Conservation (phyloP, 2,329 filamentous ascomycete species). For the Aphanocladium album region DNA sequence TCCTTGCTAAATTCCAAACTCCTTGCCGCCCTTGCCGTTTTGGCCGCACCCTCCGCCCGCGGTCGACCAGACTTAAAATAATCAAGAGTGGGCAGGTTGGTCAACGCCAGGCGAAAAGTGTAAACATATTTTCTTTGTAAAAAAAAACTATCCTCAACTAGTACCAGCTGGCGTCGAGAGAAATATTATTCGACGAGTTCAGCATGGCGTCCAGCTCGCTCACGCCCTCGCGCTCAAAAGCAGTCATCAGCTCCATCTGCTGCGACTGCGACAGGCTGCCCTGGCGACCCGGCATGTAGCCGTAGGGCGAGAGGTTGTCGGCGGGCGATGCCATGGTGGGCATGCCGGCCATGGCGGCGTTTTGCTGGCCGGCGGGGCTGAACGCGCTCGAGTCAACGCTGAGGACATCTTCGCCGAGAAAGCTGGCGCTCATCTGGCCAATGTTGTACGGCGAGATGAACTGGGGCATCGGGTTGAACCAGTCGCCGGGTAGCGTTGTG, state of each 20-base stretch:
- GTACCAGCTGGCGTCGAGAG: slow-evolving; percentile 28
- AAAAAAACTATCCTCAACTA: too few species aligned
- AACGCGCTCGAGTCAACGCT: slow-evolving; percentile 25
- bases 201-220: slow-evolving; percentile 58
- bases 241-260: slow-evolving; percentile 76
- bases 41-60: too few species aligned
- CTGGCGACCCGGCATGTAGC: slow-evolving; percentile 44
- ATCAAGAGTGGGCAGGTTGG: too few species aligned
- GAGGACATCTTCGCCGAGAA: slow-evolving; percentile 32
- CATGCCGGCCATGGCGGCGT: slow-evolving; percentile 21
- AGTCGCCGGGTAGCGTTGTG: slow-evolving; percentile 40
- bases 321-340: slow-evolving; percentile 21
- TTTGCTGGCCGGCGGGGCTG: slow-evolving; percentile 21
- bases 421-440: slow-evolving; percentile 36
- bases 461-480: slow-evolving; percentile 49
- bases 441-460: slow-evolving; percentile 51
- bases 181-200: slow-evolving; percentile 31
- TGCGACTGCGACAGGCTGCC: slow-evolving; percentile 74
- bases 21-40: too few species aligned
- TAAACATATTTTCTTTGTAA: too few species aligned
- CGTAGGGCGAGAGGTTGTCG: slow-evolving; percentile 16
- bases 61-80: too few species aligned
- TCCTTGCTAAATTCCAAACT: too few species aligned
- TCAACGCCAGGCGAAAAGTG: too few species aligned
- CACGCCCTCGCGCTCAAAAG: slow-evolving; percentile 65